These are phyloP conservation scores for Sonneratia alba DNA, from an alignment of 345 rosid species.

Conservation along the genomic window DNA sequence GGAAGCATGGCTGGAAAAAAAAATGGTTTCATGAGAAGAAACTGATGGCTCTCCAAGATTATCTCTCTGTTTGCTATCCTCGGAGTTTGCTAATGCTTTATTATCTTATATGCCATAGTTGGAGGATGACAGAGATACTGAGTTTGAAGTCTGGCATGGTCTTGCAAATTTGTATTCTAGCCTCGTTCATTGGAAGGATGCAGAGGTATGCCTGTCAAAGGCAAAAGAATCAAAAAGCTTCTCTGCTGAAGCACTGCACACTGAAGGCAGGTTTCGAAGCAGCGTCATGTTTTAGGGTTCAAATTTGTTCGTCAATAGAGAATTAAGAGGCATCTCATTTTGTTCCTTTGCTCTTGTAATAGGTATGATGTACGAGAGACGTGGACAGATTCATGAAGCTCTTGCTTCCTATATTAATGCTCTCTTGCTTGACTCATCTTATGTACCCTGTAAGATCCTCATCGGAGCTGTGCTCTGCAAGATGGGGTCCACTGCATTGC, in stretches of 20 bases:
- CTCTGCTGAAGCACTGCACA: constrained; percentile 57
- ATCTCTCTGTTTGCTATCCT: background rate
- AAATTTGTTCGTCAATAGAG: background rate
- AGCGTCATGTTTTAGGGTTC: background rate
- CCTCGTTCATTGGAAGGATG: constrained; percentile 86
- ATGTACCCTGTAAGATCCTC: constrained; percentile 58
- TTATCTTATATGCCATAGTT: constrained; percentile 19
- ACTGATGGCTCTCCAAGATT: no score
- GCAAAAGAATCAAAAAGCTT: constrained; percentile 65
- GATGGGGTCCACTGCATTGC: constrained; percentile 45
- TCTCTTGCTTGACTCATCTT: constrained; percentile 43
- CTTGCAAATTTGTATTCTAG: constrained; percentile 72
- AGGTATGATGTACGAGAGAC: constrained; percentile 69
- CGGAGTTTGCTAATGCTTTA: background rate
- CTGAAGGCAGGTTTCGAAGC: constrained; percentile 57
- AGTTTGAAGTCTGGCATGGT: constrained; percentile 93
- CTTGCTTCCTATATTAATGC: constrained; percentile 43
- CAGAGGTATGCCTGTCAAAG: constrained; percentile 64
- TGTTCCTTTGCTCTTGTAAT: constrained; percentile 9
- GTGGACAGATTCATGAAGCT: constrained; percentile 54
- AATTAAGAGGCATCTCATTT: background rate
- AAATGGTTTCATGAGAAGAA: background rate
- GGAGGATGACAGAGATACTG: constrained; percentile 54
- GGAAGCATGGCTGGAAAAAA: background rate
- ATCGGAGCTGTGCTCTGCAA: constrained; percentile 48